A percentile compares a stretch with the other conserved stretches of the same genome.
These are phyloP conservation scores for Cardiospermum halicacabum DNA, from an alignment of 345 rosid genomes.

Conservation along the genomic window DNA sequence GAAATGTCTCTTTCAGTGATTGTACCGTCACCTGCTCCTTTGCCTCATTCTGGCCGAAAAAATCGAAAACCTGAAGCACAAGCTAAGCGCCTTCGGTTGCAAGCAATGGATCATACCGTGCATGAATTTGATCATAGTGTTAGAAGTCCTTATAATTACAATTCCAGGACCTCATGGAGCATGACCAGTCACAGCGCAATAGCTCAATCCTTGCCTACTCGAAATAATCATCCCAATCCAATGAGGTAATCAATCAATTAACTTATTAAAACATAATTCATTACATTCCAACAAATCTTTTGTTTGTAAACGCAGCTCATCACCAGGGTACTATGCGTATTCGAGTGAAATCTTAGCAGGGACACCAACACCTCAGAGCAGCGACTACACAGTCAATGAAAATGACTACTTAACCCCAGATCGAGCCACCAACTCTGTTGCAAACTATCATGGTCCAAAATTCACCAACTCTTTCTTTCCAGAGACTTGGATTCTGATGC, in stretches of 20 bases:
- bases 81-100: constrained; percentile 26
- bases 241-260: constrained; percentile 32
- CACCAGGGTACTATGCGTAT: constrained; percentile 38
- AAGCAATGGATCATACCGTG: constrained; percentile 11
- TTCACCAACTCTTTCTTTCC: constrained; percentile 46
- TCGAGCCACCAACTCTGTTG: background rate
- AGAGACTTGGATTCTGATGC: constrained; percentile 57
- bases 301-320: constrained; percentile 30
- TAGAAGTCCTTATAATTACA: constrained; percentile 41
- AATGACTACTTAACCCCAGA: constrained; percentile 49
- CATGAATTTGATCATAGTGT: constrained; percentile 42
- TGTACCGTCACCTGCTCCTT: constrained; percentile 25
- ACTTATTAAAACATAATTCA: background rate
- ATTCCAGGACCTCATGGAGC: constrained; percentile 51
- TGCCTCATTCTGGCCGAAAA: constrained; percentile 1
- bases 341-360: constrained; percentile 42
- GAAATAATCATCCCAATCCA: constrained; percentile 22
- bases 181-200: constrained; percentile 36
- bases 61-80: background rate
- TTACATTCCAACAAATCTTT: background rate
- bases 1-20: constrained; percentile 28
- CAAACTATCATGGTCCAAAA: constrained; percentile 31
- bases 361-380: constrained; percentile 60
- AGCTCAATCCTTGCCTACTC: constrained; percentile 35
- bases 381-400: constrained; percentile 73